These are phyloP conservation scores for Leptodermis oblonga DNA, from an alignment of 257 asterid species.

Conservation along the genomic window DNA sequence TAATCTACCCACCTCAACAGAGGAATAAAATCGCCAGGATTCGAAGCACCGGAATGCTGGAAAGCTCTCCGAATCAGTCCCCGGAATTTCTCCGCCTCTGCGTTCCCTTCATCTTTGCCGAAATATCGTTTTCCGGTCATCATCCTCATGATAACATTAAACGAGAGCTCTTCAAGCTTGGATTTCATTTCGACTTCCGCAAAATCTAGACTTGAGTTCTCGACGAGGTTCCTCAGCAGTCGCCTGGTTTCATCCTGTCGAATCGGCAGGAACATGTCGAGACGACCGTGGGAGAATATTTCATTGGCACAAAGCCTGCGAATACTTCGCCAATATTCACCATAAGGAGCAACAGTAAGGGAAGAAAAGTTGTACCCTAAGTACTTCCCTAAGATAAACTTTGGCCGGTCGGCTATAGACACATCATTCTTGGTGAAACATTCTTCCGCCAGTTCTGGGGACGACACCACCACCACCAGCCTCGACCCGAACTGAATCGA, in stretches of 20 bases:
- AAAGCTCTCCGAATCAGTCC: background rate
- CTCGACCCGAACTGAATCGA: slow-evolving; percentile 14
- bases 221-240: background rate
- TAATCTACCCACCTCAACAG: slow-evolving; percentile 7
- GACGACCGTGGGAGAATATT: slow-evolving; percentile 9
- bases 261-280: background rate
- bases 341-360: background rate
- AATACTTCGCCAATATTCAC: background rate
- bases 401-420: slow-evolving; percentile 15
- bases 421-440: slow-evolving; percentile 12
- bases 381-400: slow-evolving; percentile 3
- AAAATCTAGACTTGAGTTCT: background rate
- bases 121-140: slow-evolving; percentile 7
- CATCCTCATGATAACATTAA: slow-evolving; percentile 7
- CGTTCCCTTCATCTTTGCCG: background rate
- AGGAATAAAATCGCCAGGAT: background rate
- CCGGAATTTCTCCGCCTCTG: slow-evolving; percentile 5
- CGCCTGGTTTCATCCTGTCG: slow-evolving; percentile 10
- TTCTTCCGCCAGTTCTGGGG: slow-evolving; percentile 3
- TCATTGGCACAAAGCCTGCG: background rate
- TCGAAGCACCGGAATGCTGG: background rate
- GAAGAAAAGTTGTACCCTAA: slow-evolving; percentile 10
- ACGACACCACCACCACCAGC: slow-evolving; percentile 14
- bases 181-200: slow-evolving; percentile 1
- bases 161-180: background rate